Evolutionary conservation across 1,284 basidiomycete genomes (phyloP).

Genomic region (Cutaneotrichosporon daszewskae): DNA sequence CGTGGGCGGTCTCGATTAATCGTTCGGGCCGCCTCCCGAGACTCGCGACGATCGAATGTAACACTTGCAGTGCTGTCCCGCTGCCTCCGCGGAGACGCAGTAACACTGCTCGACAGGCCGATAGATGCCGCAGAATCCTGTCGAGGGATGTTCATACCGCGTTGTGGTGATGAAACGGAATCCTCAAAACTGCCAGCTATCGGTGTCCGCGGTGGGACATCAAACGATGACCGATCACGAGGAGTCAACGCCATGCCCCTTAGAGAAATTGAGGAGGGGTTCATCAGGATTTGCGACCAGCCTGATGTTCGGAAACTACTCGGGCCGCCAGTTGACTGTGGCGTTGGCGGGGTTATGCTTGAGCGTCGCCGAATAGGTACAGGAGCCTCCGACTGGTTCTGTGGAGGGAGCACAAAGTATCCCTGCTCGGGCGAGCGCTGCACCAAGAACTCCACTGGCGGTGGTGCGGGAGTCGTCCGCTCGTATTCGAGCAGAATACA

Average conservation of each 20-base stretch:
- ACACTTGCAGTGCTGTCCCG: too few species aligned
- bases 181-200: slow-evolving; percentile 12
- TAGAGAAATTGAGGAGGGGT: slow-evolving; percentile 31
- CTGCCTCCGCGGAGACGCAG: slow-evolving; percentile 2
- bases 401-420: slow-evolving; percentile 31
- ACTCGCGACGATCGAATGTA: slow-evolving; percentile 7
- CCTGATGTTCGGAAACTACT: slow-evolving; percentile 33
- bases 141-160: slow-evolving; percentile 5
- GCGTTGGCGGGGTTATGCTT: slow-evolving; percentile 1
- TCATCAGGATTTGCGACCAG: slow-evolving; percentile 39
- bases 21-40: neutral
- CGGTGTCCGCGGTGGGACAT: slow-evolving; percentile 17
- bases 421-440: slow-evolving; percentile 38
- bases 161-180: neutral
- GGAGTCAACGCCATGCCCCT: slow-evolving; percentile 32
- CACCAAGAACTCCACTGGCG: slow-evolving; percentile 16
- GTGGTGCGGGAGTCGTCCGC: slow-evolving; percentile 18
- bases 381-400: neutral
- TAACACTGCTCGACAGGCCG: neutral
- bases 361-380: neutral
- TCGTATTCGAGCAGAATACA: slow-evolving; percentile 56
- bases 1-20: slow-evolving; percentile 6
- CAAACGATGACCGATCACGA: slow-evolving; percentile 31
- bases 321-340: slow-evolving; percentile 2
- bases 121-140: slow-evolving; percentile 1